Conservation (phyloP, 2,329 filamentous ascomycete species). For the Cladosporium cucumerinum region DNA sequence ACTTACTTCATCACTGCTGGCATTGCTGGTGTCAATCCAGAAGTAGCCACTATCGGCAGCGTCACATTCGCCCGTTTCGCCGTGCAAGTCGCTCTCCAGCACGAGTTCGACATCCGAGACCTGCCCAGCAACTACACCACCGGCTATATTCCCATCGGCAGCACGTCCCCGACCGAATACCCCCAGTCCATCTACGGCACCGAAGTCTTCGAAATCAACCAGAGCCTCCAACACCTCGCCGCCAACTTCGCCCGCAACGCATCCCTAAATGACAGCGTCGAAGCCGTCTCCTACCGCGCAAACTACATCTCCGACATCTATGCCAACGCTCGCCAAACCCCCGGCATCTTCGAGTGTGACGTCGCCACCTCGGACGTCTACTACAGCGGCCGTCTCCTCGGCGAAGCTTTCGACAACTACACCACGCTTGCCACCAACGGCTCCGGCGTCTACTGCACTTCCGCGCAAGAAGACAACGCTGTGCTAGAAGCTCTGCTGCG, state of each 20-base stretch:
- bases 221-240: constrained; percentile 36
- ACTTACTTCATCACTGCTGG: constrained; percentile 72
- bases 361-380: constrained; percentile 69
- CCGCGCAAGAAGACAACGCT: constrained; percentile 70
- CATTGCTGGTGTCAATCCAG: constrained; percentile 72
- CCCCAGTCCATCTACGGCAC: constrained; percentile 40
- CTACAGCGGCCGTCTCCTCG: constrained; percentile 60
- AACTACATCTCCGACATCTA: constrained; percentile 36
- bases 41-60: constrained; percentile 61
- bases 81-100: constrained; percentile 71
- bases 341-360: constrained; percentile 63
- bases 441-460: constrained; percentile 65
- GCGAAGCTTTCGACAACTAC: constrained; percentile 63
- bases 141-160: constrained; percentile 66
- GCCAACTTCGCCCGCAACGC: constrained; percentile 35
- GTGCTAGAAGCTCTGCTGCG: constrained; percentile 64
- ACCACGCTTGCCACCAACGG: constrained; percentile 65
- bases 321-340: constrained; percentile 44
- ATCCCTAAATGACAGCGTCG: constrained; percentile 37
- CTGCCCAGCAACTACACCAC: constrained; percentile 63
- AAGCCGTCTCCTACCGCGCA: constrained; percentile 37
- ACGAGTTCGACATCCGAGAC: constrained; percentile 70
- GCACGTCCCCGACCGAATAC: constrained; percentile 47
- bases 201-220: constrained; percentile 43
- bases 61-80: constrained; percentile 68